Conservation (phyloP, 345 rosid genomes). For the Citrus australasica region DNA sequence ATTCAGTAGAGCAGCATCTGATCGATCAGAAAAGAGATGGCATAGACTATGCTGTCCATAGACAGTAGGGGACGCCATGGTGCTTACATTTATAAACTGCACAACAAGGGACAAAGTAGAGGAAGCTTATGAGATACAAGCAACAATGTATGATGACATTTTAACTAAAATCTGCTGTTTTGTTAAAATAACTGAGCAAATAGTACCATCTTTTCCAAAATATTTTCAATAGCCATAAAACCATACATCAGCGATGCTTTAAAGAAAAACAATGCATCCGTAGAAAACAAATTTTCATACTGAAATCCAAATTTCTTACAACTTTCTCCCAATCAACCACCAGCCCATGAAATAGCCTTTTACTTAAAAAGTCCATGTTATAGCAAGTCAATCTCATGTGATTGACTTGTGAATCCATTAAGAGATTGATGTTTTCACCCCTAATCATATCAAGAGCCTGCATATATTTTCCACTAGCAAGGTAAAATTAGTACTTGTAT, state of each 20-base stretch:
- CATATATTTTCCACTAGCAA: slow-evolving; percentile 15
- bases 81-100: slow-evolving; percentile 55
- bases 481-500: neutral
- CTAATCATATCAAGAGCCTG: slow-evolving; percentile 25
- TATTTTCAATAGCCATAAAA: no score
- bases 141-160: neutral
- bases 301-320: neutral
- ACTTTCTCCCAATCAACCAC: no score
- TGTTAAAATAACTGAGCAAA: neutral
- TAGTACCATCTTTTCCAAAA: neutral
- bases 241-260: neutral
- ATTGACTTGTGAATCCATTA: slow-evolving; percentile 72
- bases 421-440: slow-evolving; percentile 56
- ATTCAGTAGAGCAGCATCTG: slow-evolving; percentile 83
- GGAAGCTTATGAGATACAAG: neutral
- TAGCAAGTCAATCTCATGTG: neutral
- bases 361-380: neutral
- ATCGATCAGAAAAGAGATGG: slow-evolving; percentile 75
- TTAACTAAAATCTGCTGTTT: neutral
- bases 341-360: no score
- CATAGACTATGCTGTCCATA: slow-evolving; percentile 88
- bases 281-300: neutral
- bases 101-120: neutral
- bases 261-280: neutral
- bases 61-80: slow-evolving; percentile 86